A percentile compares a stretch with the other conserved stretches of the same genome.
phyloP scores from a whole-genome alignment of 306 rosid species.

The Cucurbita ficifolia region DNA sequence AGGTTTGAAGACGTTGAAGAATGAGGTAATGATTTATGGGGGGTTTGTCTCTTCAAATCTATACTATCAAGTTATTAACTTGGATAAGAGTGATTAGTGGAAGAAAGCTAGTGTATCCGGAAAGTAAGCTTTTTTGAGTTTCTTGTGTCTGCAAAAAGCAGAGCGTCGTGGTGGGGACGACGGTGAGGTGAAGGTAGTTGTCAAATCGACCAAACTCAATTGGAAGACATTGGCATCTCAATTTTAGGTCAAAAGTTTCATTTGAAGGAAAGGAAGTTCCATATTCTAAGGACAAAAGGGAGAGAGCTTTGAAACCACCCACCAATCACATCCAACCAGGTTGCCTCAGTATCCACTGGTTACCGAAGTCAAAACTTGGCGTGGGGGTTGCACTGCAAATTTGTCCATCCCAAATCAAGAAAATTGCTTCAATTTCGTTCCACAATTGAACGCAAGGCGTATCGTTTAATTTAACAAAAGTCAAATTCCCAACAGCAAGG shows the following conservation, averaged over 20 bases:
- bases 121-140: neutral
- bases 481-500: constrained; percentile 27
- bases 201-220: neutral
- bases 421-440: neutral
- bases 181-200: neutral
- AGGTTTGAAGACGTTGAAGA: neutral
- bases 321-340: too few relatives aligned
- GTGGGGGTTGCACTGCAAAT: neutral
- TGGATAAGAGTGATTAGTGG: neutral
- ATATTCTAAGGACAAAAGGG: too few relatives aligned
- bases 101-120: neutral
- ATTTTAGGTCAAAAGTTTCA: neutral
- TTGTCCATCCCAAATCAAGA: neutral
- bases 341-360: neutral
- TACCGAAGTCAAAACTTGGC: neutral
- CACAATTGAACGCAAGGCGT: neutral
- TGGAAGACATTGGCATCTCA: neutral
- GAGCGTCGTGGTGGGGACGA: neutral
- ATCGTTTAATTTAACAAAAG: constrained; percentile 7
- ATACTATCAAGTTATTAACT: too few relatives aligned
- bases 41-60: too few relatives aligned
- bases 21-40: neutral
- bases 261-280: neutral
- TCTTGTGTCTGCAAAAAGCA: neutral
- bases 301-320: too few relatives aligned